Evolutionary conservation across 306 rosid genomes (phyloP).

Genomic region (Hylodesmum podocarpum): DNA sequence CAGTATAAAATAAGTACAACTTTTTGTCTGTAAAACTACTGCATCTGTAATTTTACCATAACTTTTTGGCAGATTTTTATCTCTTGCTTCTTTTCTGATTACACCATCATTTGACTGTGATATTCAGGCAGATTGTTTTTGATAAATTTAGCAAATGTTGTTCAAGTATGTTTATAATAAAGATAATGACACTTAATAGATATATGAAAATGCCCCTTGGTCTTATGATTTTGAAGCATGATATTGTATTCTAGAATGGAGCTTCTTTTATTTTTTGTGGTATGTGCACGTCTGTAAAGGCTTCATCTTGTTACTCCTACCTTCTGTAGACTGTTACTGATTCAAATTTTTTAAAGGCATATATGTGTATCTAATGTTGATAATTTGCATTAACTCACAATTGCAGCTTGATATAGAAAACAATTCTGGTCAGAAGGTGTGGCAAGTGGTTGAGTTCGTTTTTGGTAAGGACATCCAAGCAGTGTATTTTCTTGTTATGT

Average conservation of each 20-base stretch:
- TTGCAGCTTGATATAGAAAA: slow-evolving; percentile 89
- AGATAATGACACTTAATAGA: neutral
- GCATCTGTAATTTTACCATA: neutral
- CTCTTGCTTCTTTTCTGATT: neutral
- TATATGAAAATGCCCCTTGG: neutral
- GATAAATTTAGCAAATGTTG: neutral
- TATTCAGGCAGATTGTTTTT: neutral
- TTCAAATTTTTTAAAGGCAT: slow-evolving; percentile 8
- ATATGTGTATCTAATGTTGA: slow-evolving; percentile 3
- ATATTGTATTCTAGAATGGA: neutral
- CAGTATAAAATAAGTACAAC: neutral
- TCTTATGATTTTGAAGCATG: slow-evolving; percentile 9
- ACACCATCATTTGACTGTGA: neutral
- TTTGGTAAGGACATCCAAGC: slow-evolving; percentile 65
- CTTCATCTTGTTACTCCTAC: slow-evolving; percentile 7
- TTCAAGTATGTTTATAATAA: neutral
- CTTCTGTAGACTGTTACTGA: neutral
- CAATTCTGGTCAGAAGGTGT: slow-evolving; percentile 69
- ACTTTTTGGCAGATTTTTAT: neutral
- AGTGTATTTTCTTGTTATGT: slow-evolving; percentile 6
- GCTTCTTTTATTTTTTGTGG: neutral
- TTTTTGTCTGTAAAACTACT: neutral
- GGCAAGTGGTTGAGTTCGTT: slow-evolving; percentile 85
- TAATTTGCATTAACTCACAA: slow-evolving; percentile 24
- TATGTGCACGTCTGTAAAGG: neutral